Base-by-base conservation (phyloP, 768 basidiomycete genomes). In the Naganishia vaughanmartiniae region DNA sequence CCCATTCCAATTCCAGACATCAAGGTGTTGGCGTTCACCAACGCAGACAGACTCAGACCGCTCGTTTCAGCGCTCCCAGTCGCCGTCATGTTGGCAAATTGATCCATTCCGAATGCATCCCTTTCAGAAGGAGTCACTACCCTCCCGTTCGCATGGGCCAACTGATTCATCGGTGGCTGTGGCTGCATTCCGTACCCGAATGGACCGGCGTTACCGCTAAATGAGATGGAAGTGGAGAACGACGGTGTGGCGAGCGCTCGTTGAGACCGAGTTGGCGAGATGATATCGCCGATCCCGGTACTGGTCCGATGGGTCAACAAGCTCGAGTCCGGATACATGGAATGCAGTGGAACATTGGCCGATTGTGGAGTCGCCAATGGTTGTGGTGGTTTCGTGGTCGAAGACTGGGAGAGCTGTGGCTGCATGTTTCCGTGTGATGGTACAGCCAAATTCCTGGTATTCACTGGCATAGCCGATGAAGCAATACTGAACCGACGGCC, bases 101-200 rank as follows among this genome's bases (percentile, higher is more conserved):
- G 48, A 12, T 51, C n/a, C 24, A 51, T n/a, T 51, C 4, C n/a
- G 24, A 51, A 51, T 51, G 26, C 39, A 34, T 63, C 60, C 24
- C 60, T 42, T 28, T 63, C 60, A 2, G 60, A 63, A 21, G 60
- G 60, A 26, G 60, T 63, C 26, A 63, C 60, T 0, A 63, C 60
- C 12, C 60, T 39, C 11, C 60, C 60, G 28, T 46, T 63, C 42
- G 60, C 60, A 36, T 63, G 60, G 28, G 60, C 60, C 14, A 63
- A 34, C 46, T 63, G 60, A 26, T 63, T 63, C 60, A 63, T 63
- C 17, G 36, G 60, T 28, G 60, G 60, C 42, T 63, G 60, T 63
- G 46, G 60, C 7, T 33, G 57, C 33, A 24, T 33, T 28, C 33
- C 33, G 42, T 63, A 63, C 10, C 60, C 60, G 42, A 26, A 42